Conservation (phyloP, 345 rosid genomes). For the Geranium rotundifolium region DNA sequence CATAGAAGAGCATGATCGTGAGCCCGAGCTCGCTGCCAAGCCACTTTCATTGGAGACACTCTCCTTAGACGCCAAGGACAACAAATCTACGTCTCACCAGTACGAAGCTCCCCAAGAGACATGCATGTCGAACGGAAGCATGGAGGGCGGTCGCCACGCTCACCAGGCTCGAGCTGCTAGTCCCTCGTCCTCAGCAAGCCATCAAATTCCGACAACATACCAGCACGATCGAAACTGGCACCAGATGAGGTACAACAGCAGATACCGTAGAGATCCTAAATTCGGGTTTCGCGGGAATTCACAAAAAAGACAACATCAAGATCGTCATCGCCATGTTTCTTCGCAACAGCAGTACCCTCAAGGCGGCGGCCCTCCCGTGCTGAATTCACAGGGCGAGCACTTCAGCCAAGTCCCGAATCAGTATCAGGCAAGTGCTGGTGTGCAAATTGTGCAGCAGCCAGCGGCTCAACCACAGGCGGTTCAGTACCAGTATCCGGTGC, state of each 20-base stretch:
- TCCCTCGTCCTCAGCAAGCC: slow-evolving; percentile 20
- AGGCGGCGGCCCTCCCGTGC: slow-evolving; percentile 3
- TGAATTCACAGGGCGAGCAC: slow-evolving; percentile 18
- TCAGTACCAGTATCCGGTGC: slow-evolving; percentile 31
- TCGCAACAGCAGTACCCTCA: slow-evolving; percentile 16
- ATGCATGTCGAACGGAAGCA: slow-evolving; percentile 19
- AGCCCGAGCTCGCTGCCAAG: slow-evolving; percentile 20
- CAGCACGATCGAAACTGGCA: slow-evolving; percentile 20
- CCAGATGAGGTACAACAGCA: slow-evolving; percentile 25
- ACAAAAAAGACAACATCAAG: slow-evolving; percentile 24
- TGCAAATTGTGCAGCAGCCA: slow-evolving; percentile 31
- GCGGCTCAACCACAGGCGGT: slow-evolving; percentile 33
- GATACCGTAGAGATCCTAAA: slow-evolving; percentile 32
- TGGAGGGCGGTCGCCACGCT: slow-evolving; percentile 16
- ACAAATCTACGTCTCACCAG: slow-evolving; percentile 13
- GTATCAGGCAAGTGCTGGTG: slow-evolving; percentile 16
- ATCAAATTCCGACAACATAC: slow-evolving; percentile 14
- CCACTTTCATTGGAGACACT: slow-evolving; percentile 34
- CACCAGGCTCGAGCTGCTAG: slow-evolving; percentile 19
- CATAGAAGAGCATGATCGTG: slow-evolving; percentile 10
- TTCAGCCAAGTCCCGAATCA: slow-evolving; percentile 21
- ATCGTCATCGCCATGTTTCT: slow-evolving; percentile 19
- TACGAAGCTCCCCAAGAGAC: slow-evolving; percentile 24
- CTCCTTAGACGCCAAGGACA: slow-evolving; percentile 23
- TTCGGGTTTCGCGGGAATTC: slow-evolving; percentile 34